Base-by-base conservation (phyloP, 2,329 filamentous ascomycete genomes). In the Epichloe typhina region DNA sequence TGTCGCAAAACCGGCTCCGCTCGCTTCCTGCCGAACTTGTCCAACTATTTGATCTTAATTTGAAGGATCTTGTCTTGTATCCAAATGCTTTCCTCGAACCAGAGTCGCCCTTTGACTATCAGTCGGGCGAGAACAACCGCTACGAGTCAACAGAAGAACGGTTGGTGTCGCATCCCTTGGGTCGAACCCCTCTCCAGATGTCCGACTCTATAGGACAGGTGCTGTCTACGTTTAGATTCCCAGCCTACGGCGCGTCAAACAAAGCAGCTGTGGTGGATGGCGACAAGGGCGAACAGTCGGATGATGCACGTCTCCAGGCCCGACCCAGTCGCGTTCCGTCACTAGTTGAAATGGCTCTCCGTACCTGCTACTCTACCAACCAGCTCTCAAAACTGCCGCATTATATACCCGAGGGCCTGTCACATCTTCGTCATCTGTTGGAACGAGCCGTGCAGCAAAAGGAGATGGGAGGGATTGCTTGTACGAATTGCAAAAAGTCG, bases 21-120 rank as follows among this genome's bases (percentile, higher is more conserved):
- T 75, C 69, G 53, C 69, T 88, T 1, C 84, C 84, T 0, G 75
- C 71, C 50, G 82, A 86, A 59, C 66, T 87, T 1, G 68, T 86
- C 1, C 64, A 75, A 23, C 68, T 86, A 2, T 63, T 85, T 19
- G 60, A 65, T 0, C 63, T 68, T 44, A 72, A 69, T 19, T 67
- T 84, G n/a, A 61, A 64, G 12, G 70, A 70, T 4, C 64, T 86
- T n/a, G 69, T 69, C 26, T 57, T 83, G 3, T 74, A 79, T 50
- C 82, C 83, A 0, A 88, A 87, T 58, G 78, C 79, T 0, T 82
- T 84, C 53, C 68, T 75, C 50, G 65, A 73, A 48, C 71, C 73
- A 9, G 60, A 61, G 2, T 26, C 15, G 11, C 19, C 23, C 9
- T 31, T 50, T 8, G 37, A 51, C 53, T 2, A 11, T 37, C 7